Percentiles rank a stretch among this genome's conserved stretches.
Evolutionary conservation across 306 rosid genomes (phyloP).

Genomic region (Prunus fruticosa): DNA sequence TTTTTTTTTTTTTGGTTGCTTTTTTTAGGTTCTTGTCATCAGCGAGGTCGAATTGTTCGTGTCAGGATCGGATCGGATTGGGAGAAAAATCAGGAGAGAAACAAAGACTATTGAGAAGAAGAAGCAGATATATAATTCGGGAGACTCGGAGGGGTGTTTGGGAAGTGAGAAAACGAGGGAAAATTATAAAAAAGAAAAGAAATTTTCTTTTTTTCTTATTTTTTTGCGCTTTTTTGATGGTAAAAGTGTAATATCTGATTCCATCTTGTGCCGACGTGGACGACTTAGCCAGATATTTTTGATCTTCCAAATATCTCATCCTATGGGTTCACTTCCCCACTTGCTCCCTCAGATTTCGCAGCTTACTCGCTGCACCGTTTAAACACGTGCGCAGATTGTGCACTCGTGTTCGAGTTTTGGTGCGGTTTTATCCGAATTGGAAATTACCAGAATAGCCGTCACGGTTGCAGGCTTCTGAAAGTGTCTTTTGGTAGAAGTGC

Average conservation of each 20-base stretch:
- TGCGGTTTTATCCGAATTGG: not conserved
- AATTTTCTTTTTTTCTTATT: not conserved
- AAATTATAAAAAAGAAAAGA: not conserved
- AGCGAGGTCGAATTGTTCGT: constrained; percentile 7
- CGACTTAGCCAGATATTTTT: constrained; percentile 39
- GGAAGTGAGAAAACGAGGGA: constrained; percentile 19
- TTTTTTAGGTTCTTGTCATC: not conserved
- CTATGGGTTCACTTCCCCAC: not conserved
- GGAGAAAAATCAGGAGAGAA: constrained; percentile 12
- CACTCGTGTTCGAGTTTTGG: not conserved
- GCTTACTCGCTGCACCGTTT: not conserved
- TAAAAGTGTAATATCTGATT: constrained; percentile 46
- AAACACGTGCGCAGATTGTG: not conserved
- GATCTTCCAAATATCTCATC: constrained; percentile 36
- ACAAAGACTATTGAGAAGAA: constrained; percentile 1
- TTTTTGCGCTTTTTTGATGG: not conserved
- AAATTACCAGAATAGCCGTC: not conserved
- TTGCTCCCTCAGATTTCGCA: not conserved
- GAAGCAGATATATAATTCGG: constrained; percentile 26
- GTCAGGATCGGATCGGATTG: constrained; percentile 25
- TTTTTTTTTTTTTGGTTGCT: not conserved
- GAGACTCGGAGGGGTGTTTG: constrained; percentile 24
- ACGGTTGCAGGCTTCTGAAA: not conserved
- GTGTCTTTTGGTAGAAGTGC: constrained; percentile 15
- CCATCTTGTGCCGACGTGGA: constrained; percentile 49